These are phyloP conservation scores for Colletotrichum nymphaeae DNA, from an alignment of 2,329 filamentous ascomycete species.

Conservation along the genomic window DNA sequence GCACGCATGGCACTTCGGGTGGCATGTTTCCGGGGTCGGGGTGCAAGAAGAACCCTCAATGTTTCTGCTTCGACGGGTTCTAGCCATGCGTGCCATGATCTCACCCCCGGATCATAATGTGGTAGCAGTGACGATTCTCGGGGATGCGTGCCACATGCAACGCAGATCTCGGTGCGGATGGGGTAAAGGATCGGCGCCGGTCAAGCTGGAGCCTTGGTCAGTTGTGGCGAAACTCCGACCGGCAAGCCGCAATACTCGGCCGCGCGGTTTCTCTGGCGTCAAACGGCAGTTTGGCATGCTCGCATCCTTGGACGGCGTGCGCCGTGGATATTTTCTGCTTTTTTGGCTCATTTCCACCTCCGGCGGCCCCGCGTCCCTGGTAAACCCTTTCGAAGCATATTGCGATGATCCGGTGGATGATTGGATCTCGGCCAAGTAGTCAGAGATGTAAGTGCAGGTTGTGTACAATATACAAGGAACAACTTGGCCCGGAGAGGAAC, in stretches of 20 bases:
- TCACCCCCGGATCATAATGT: conserved; percentile 25
- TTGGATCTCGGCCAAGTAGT: not conserved
- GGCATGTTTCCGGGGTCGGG: not conserved
- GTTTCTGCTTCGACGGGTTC: not conserved
- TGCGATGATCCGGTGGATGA: not conserved
- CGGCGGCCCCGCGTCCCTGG: not conserved
- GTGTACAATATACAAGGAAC: not conserved
- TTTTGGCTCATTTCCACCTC: not conserved
- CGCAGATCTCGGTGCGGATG: conserved; percentile 21
- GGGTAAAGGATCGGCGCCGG: conserved; percentile 29
- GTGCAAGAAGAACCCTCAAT: not conserved
- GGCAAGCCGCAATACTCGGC: conserved; percentile 14
- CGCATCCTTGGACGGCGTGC: not conserved
- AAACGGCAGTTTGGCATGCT: conserved; percentile 3
- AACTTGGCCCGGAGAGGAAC: conserved; percentile 17
- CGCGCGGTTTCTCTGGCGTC: not conserved
- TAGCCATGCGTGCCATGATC: conserved; percentile 20
- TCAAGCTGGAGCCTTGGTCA: conserved; percentile 5
- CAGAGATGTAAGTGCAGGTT: not conserved
- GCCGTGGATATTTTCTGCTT: not conserved
- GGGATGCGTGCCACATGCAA: conserved; percentile 2
- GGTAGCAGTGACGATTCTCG: conserved; percentile 19
- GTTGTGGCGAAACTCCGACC: conserved; percentile 25
- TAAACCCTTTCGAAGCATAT: not conserved
- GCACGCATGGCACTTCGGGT: not conserved